A percentile compares a stretch with the other conserved stretches of the same genome.
phyloP scores from a whole-genome alignment of 2,329 filamentous ascomycete genomes.

The Helotiales sp. region DNA sequence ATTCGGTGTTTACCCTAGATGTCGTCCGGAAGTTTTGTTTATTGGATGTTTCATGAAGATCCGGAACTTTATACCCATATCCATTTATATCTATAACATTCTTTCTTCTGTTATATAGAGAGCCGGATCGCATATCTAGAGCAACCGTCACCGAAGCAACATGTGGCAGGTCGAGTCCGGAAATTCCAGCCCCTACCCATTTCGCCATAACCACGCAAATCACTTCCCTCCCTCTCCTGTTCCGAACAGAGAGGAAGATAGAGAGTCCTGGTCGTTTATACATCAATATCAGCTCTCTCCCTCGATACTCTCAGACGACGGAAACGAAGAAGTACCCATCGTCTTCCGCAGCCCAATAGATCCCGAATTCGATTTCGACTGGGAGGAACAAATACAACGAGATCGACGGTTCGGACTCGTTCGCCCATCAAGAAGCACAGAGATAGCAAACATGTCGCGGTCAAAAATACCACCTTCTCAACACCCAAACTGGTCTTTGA shows the following conservation, averaged over 20 bases:
- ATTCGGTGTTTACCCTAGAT: background rate
- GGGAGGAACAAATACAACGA: background rate
- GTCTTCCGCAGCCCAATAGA: constrained; percentile 6
- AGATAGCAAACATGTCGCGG: background rate
- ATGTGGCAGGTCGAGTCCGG: constrained; percentile 13
- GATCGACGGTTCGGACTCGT: background rate
- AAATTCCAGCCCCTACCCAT: constrained; percentile 9
- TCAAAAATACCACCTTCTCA: background rate
- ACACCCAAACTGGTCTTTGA: background rate
- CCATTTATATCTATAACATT: background rate
- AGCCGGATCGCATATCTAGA: background rate
- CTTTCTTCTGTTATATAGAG: no score
- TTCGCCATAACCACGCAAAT: constrained; percentile 13
- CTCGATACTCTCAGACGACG: background rate
- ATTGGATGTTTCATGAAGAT: background rate
- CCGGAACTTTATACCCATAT: background rate
- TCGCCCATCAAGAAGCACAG: no score
- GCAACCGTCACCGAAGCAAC: background rate
- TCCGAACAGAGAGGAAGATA: background rate
- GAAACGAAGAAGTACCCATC: constrained; percentile 13
- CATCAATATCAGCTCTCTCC: background rate
- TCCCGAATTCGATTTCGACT: background rate
- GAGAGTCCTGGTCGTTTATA: background rate
- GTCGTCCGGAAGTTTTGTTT: background rate
- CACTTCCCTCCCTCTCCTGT: constrained; percentile 10